These are phyloP conservation scores for Aspergillus sp. DNA, from an alignment of 2,329 filamentous ascomycete species.

Conservation along the genomic window DNA sequence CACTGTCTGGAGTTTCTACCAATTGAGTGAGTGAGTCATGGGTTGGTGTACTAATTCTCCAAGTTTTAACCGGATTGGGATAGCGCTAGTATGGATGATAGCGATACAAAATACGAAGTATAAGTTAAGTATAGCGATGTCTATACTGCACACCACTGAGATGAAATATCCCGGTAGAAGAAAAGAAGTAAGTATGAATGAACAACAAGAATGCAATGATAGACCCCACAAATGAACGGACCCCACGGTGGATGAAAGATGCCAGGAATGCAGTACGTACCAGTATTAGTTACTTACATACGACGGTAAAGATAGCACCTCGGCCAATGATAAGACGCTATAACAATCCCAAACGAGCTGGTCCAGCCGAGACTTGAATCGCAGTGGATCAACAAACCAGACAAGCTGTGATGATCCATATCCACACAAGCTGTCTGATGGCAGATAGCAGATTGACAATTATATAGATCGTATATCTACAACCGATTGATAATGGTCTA, in stretches of 20 bases:
- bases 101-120: too few relatives aligned
- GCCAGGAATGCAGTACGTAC: not conserved
- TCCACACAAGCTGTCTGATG: not conserved
- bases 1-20: not conserved
- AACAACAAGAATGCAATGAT: not conserved
- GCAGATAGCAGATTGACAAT: not conserved
- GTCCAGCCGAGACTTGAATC: not conserved
- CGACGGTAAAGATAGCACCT: not conserved
- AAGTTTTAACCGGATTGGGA: not conserved
- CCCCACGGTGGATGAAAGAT: not conserved
- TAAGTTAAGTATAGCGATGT: too few relatives aligned
- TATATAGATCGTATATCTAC: not conserved
- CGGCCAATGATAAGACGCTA: not conserved
- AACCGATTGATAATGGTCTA: not conserved
- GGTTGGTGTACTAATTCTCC: too few relatives aligned
- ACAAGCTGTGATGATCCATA: not conserved
- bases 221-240: not conserved
- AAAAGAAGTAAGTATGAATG: too few relatives aligned
- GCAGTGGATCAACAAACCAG: not conserved
- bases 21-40: not conserved
- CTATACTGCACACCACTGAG: too few relatives aligned
- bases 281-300: not conserved
- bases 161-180: too few relatives aligned
- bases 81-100: too few relatives aligned
- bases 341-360: slow-evolving; percentile 1